Conservation (phyloP, 805 yeast species). For the Osmozyma mogii region DNA sequence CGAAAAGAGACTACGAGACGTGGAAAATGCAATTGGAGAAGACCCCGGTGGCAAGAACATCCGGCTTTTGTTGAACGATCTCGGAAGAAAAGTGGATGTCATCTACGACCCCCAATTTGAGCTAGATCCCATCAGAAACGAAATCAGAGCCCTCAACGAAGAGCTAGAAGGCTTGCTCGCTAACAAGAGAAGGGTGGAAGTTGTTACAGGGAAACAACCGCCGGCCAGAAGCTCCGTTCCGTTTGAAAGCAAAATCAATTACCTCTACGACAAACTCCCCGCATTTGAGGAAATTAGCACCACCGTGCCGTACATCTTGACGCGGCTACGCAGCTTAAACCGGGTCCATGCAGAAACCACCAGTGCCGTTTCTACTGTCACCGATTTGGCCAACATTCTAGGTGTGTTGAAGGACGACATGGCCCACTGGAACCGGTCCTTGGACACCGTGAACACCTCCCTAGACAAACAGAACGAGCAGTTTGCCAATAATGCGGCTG, state of each 20-base stretch:
- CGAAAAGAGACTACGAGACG: constrained; percentile 17
- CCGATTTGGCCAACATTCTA: constrained; percentile 21
- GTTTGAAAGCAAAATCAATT: constrained; percentile 18
- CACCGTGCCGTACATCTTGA: constrained; percentile 18
- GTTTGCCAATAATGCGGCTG: constrained; percentile 21
- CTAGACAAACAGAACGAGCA: constrained; percentile 15
- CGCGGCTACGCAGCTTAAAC: constrained; percentile 25
- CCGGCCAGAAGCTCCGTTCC: constrained; percentile 1
- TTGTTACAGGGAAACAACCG: constrained; percentile 4
- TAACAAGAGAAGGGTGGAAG: constrained; percentile 9
- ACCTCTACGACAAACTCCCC: constrained; percentile 17
- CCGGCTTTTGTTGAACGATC: constrained; percentile 21
- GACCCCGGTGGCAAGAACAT: constrained; percentile 11
- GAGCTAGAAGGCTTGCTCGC: constrained; percentile 20
- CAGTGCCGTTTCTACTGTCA: constrained; percentile 17
- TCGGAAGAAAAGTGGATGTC: constrained; percentile 25
- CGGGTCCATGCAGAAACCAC: constrained; percentile 26
- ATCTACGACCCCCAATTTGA: constrained; percentile 28
- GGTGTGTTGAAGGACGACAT: constrained; percentile 19
- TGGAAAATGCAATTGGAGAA: constrained; percentile 19
- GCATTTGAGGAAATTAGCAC: constrained; percentile 17
- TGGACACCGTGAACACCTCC: constrained; percentile 15
- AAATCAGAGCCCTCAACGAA: constrained; percentile 16
- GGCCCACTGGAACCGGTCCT: constrained; percentile 21
- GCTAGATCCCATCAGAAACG: constrained; percentile 16